phyloP scores from a whole-genome alignment of 139 green algal species.

The Ulvella scutata region DNA sequence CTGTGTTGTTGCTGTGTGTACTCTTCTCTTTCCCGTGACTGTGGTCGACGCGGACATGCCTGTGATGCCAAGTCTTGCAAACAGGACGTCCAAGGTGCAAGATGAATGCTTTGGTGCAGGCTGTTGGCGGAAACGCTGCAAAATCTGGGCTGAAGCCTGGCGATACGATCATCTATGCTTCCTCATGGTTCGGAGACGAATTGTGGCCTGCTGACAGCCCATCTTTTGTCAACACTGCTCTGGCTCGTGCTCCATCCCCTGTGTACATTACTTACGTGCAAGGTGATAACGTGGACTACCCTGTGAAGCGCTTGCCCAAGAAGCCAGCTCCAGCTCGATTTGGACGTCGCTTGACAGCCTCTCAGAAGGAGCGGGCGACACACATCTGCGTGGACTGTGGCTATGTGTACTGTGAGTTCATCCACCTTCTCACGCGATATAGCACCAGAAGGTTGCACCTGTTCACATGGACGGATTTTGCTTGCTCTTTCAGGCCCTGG shows the following conservation, averaged over 20 bases:
- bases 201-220: constrained; percentile 84
- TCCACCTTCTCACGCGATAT: background rate
- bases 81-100: background rate
- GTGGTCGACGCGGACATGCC: background rate
- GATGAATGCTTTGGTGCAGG: background rate
- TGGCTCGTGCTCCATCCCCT: constrained; percentile 38
- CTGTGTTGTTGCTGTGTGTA: constrained; percentile 48
- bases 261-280: constrained; percentile 47
- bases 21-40: background rate
- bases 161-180: constrained; percentile 70
- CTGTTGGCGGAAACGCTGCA: background rate
- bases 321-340: constrained; percentile 75
- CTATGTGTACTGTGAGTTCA: constrained; percentile 61
- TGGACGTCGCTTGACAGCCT: constrained; percentile 70
- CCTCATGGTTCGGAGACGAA: constrained; percentile 94
- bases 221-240: constrained; percentile 27
- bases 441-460: background rate
- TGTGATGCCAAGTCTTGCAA: background rate
- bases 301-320: constrained; percentile 90
- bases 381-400: constrained; percentile 94
- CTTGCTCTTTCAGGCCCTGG: background rate
- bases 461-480: background rate
- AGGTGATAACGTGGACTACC: constrained; percentile 68
- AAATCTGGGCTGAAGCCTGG: constrained; percentile 7
- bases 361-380: constrained; percentile 68